These are phyloP conservation scores for Alloteropsis semialata DNA, from an alignment of 176 grass and related monocot genomes.

Conservation along the genomic window DNA sequence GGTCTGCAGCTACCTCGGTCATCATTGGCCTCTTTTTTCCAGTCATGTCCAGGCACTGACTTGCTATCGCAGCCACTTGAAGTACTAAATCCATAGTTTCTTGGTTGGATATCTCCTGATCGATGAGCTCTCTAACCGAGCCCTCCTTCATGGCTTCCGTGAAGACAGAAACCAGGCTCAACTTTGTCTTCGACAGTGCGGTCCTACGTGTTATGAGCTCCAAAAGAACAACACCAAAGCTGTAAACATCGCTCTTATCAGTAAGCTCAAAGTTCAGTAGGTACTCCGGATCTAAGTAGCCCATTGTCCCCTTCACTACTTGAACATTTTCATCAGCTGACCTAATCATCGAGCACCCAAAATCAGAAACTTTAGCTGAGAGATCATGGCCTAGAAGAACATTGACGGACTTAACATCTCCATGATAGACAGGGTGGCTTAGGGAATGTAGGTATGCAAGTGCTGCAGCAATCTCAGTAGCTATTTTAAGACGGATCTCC, in stretches of 20 bases:
- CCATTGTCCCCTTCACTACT: constrained; percentile 10
- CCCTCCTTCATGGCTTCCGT: neutral
- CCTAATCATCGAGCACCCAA: constrained; percentile 6
- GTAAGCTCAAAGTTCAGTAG: constrained; percentile 2
- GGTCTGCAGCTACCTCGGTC: neutral
- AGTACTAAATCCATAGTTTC: neutral
- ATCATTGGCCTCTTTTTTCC: neutral
- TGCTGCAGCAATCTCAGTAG: neutral
- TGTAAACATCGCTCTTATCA: constrained; percentile 18
- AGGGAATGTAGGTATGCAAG: constrained; percentile 19
- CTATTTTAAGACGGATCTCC: neutral
- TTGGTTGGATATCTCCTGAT: neutral
- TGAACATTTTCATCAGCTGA: neutral
- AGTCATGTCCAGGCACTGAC: neutral
- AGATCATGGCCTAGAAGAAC: constrained; percentile 10
- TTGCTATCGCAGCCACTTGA: neutral
- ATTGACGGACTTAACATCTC: constrained; percentile 25
- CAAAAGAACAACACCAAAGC: constrained; percentile 11
- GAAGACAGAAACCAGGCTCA: neutral
- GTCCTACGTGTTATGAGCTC: constrained; percentile 10
- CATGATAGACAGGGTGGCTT: neutral
- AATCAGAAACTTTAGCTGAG: constrained; percentile 18
- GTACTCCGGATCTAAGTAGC: constrained; percentile 25
- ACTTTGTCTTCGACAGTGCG: neutral
- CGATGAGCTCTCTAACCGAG: neutral